phyloP scores from a whole-genome alignment of 352 stramenopile species.

The Thraustochytrium sp. region DNA sequence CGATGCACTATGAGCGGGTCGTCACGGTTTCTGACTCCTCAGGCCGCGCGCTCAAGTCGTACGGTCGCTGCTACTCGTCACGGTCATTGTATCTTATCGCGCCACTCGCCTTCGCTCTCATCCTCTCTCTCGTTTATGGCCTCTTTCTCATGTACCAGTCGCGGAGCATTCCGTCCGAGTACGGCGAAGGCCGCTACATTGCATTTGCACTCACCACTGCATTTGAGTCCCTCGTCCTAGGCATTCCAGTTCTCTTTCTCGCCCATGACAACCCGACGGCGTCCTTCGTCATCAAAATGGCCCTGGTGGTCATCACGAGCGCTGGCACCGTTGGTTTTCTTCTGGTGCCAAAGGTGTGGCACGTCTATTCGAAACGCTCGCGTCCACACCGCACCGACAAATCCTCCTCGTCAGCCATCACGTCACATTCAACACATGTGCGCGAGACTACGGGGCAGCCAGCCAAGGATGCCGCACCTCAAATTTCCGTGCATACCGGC shows the following conservation, averaged over 20 bases:
- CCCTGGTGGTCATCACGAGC: background rate
- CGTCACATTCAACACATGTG: too few species aligned
- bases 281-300: background rate
- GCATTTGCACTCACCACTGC: background rate
- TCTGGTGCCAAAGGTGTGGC: slow-evolving; percentile 32
- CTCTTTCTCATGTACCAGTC: slow-evolving; percentile 26
- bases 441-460: too few species aligned
- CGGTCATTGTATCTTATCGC: background rate
- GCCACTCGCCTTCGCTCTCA: background rate
- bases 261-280: background rate
- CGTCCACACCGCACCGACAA: too few species aligned
- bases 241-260: slow-evolving; percentile 19
- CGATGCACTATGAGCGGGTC: background rate
- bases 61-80: background rate
- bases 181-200: slow-evolving; percentile 35
- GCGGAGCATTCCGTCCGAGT: slow-evolving; percentile 25
- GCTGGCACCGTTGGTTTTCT: background rate
- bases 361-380: too few species aligned
- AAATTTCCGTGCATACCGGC: too few species aligned
- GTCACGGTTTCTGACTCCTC: background rate
- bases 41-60: background rate
- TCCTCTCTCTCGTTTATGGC: slow-evolving; percentile 16
- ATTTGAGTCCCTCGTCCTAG: slow-evolving; percentile 18
- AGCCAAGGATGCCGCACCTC: too few species aligned
- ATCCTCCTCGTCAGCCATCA: too few species aligned